Evolutionary conservation across 305 asterid genomes (phyloP), one percentile per base, ranked within the genome.

Genomic region (Fraxinus velutina): DNA sequence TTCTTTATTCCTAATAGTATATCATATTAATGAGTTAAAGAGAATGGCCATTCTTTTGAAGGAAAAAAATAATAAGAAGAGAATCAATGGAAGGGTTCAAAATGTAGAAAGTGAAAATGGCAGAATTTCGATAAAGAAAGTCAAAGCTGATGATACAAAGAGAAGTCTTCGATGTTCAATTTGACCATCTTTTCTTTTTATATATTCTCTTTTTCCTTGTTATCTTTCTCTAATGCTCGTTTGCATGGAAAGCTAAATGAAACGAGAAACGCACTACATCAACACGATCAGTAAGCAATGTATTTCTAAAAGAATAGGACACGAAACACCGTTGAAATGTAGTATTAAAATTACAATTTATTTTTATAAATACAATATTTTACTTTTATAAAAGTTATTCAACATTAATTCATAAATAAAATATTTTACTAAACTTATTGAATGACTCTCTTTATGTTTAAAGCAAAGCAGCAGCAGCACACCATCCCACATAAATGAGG

Each of bases 141-240:
- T 87, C 86, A 89, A 85, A 86, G 86, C 84, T 87, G 92, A 87
- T 89, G 89, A 90, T 89, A 91, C 87, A 82, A 83, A 76, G 81
- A 73, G 84, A 89, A 91, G 97, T 91, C 97, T 93, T 92, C 94
- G 93, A 92, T 97, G 93, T 88, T 74, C 89, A 92, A 87, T 93
- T 93, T 93, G 98, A 92, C 98, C 97, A 91, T 91, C 97, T 92
- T 93, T 93, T 89, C 90, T 88, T 89, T 86, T 76, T 84, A 81
- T 88, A 83, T 85, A 92, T 86, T 88, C 90, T 88, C 90, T 1
- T 88, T 92, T 90, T 85, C 85, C 81, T 89, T 89, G 91, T 84
- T 68, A 44, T 78, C 32, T 78, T 83, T 85, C 80, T 71, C 84
- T 32, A 34, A 39, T 19, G 9, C 68, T 37, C 75, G 68, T n/a